Base-by-base conservation (phyloP, 1,139 yeast genomes). In the Suhomyces kunorum region DNA sequence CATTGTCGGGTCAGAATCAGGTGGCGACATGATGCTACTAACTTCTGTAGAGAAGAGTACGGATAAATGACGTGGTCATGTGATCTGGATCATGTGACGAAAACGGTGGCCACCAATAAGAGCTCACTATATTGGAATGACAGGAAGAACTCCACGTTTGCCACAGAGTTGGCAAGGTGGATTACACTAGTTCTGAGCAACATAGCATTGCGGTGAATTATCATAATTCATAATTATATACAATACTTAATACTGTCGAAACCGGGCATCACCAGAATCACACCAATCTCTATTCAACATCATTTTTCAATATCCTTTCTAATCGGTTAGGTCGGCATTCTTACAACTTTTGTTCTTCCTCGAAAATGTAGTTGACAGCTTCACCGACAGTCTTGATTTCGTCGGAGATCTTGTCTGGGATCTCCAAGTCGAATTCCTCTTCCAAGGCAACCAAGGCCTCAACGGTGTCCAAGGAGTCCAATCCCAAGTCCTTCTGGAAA, bases 381-480 rank as follows among this genome's bases (percentile, higher is more conserved):
- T 81, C 83, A 48, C 82, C 83, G 46, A 81, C 83, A 44, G 83
- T 79, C 69, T 78, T 80, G 58, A 81, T 74, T 55, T 80, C 83
- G 57, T 81, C 87, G 38, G 87, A 80, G 45, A 80, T 73, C 59
- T 78, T 76, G 63, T 81, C 87, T 23, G 83, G 83, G 54, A 81
- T 77, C 63, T 81, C 86, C 59, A 81, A 69, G 60, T 81, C 87
- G 52, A 81, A 81, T 63, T 81, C 83, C 66, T 81, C 87, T 66
- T 81, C 87, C 56, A 81, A 77, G 43, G 86, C 85, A 54, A 81
- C 87, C 51, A 81, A 68, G 44, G 84, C 80, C 65, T 81, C 87
- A 41, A 81, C 85, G 40, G 85, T 79, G 54, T 81, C 87, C 49
- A 81, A 72, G 6, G 87, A 81, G 58, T 81, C 87, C 51, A 81